Base-by-base conservation (phyloP, 2,329 filamentous ascomycete genomes). In the Dactylella cylindrospora region DNA sequence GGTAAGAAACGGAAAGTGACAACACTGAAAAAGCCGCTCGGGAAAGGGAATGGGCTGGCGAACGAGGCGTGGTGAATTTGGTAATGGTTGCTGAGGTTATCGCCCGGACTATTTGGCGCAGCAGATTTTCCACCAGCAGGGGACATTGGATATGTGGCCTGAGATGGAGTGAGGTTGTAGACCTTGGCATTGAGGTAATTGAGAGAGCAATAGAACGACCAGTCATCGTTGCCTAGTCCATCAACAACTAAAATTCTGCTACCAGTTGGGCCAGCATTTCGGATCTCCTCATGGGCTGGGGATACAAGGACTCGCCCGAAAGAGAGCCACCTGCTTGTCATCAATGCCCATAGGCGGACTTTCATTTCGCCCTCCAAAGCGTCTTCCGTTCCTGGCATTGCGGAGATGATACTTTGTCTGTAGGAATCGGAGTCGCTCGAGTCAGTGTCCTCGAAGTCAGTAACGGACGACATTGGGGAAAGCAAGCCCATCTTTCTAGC, bases 261-360 rank as follows among this genome's bases (percentile, higher is more conserved):
- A 78, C 85, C 73, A 70, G 74, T 10, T 13, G 47, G 22, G 23
- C 23, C 25, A 2, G 47, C 31, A 22, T 17, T 28, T 40, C 80
- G 75, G 17, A 90, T 77, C 66, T 88, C 84, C 38, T 88, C 84
- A 20, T 88, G 81, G 3, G 86, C 82, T 8, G 88, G 87, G 67
- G 86, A 90, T 74, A 93, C 90, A 3, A 93, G 76, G 0, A 91
- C 86, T 67, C 89, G 84, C 1, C 88, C 88, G 70, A 91, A 91
- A 0, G 85, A 88, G 19, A 93, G 79, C 88, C 87, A 93, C 70
- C 90, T 90, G 77, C 85, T 90, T 19, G 90, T 88, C 61, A 88
- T 90, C 76, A 93, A 83, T 1, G 87, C 89, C 3, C 85, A 87
- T 12, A 89, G 84, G 1, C 88, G 80, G 17, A 93, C 78, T 69